Percentiles rank a stretch among this genome's conserved stretches.
Conservation (phyloP, 345 rosid species). For the Linum tenue region DNA sequence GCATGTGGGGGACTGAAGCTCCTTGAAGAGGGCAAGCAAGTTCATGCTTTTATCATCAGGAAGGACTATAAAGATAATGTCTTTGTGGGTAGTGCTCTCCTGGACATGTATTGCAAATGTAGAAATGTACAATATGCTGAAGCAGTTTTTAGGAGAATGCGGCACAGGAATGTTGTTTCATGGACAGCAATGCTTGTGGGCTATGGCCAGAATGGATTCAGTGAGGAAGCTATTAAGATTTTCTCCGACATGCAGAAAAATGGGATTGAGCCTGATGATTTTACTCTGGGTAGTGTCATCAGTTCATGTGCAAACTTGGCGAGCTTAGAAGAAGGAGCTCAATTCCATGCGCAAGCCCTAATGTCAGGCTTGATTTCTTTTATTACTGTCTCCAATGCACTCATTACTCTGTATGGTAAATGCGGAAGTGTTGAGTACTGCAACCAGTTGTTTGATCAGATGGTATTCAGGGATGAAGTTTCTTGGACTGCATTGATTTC, state of each 20-base stretch:
- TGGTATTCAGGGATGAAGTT: slow-evolving; percentile 66
- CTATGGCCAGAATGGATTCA: slow-evolving; percentile 70
- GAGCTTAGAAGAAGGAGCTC: slow-evolving; percentile 83
- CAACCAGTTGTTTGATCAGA: slow-evolving; percentile 50
- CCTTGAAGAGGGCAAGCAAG: slow-evolving; percentile 55
- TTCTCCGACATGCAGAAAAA: slow-evolving; percentile 63
- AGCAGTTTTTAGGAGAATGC: slow-evolving; percentile 54
- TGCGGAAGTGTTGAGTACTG: slow-evolving; percentile 74
- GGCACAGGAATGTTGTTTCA: slow-evolving; percentile 65
- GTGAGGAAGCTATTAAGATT: slow-evolving; percentile 64
- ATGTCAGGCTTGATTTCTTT: slow-evolving; percentile 53
- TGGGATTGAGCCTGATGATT: slow-evolving; percentile 76
- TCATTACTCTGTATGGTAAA: slow-evolving; percentile 79
- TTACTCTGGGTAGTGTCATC: slow-evolving; percentile 74
- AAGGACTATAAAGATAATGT: slow-evolving; percentile 45
- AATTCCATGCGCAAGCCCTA: slow-evolving; percentile 67
- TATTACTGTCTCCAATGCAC: slow-evolving; percentile 70
- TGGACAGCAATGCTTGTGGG: slow-evolving; percentile 97
- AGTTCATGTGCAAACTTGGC: slow-evolving; percentile 87
- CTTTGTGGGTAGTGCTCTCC: slow-evolving; percentile 80
- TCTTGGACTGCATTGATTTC: slow-evolving; percentile 93
- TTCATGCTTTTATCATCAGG: slow-evolving; percentile 58
- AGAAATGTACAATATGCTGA: slow-evolving; percentile 47
- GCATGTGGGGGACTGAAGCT: slow-evolving; percentile 63
- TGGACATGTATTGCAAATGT: slow-evolving; percentile 93